phyloP scores from a whole-genome alignment of 306 rosid species.

The Spatholobus suberectus region DNA sequence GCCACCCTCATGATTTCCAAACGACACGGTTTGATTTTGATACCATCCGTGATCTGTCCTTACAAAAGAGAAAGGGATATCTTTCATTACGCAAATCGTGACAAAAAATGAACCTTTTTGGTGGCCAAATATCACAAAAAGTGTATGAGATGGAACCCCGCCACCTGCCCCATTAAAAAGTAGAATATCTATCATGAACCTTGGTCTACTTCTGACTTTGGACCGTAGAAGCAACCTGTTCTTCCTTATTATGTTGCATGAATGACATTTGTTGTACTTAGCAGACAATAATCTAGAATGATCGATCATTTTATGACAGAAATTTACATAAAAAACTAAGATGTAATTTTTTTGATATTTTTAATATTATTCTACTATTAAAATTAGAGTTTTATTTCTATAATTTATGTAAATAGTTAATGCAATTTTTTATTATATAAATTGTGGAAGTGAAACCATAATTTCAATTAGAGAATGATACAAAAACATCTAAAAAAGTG shows the following conservation, averaged over 20 bases:
- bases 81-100: constrained; percentile 1
- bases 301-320: not conserved
- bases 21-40: not conserved
- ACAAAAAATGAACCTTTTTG: constrained; percentile 11
- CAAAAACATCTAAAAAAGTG: too few species aligned
- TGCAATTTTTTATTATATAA: too few species aligned
- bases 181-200: not conserved
- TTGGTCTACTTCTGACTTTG: not conserved
- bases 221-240: not conserved
- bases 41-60: constrained; percentile 14
- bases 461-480: too few species aligned
- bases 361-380: too few species aligned
- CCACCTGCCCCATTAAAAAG: not conserved
- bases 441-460: too few species aligned
- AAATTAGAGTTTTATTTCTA: too few species aligned
- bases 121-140: constrained; percentile 21
- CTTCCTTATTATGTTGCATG: constrained; percentile 28
- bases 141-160: not conserved
- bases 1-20: constrained; percentile 1
- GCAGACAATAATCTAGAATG: not conserved
- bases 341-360: not conserved
- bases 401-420: too few species aligned
- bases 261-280: constrained; percentile 35
- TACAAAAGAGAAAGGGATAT: not conserved
- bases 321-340: not conserved